Base-by-base conservation (phyloP, 805 yeast species). In the Candida multigemmis region DNA sequence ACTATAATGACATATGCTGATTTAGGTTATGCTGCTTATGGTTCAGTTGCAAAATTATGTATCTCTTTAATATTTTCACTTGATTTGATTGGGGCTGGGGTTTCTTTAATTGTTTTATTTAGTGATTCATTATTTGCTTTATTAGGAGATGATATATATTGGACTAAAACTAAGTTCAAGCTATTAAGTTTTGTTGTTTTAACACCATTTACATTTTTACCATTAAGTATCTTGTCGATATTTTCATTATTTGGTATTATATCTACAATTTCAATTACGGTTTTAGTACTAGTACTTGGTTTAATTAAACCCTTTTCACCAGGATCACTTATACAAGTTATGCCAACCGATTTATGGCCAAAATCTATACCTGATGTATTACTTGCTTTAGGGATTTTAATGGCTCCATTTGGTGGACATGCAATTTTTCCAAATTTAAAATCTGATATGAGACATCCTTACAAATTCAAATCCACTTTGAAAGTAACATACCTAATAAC, bases 1-100 rank as follows among this genome's bases (percentile, higher is more conserved):
- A 77, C 91, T 0, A 55, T 85, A 28, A 75, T 79, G 64, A 81
- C 95, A 0, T 86, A 85, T 49, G 93, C 94, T 0, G 96, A 86
- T 55, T 62, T 86, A 25, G 94, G 93, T 3, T 77, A 72, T 41
- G 82, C 84, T n/a, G 81, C 87, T 0, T 84, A 78, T 45, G 95
- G 95, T 1, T 59, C 79, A 2, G 61, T 60, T 17, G 94, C 91
- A 2, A 69, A 94, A 41, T 60, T 82, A 3, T 48, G 79, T 19
- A 80, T 86, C 17, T 81, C 94, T 2, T 38, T 76, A 9, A 44
- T 85, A 9, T 85, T 86, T 45, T 77, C 89, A 1, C 40, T 82
- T 22, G 96, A 86, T 42, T 61, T 86, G 23, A 39, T 81, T 31
- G 94, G 89, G 3, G 77, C 80, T 23, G 87, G 94, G 11, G 87